Base-by-base conservation (phyloP, 805 yeast species). In the Tetrapisispora nanseiensis region DNA sequence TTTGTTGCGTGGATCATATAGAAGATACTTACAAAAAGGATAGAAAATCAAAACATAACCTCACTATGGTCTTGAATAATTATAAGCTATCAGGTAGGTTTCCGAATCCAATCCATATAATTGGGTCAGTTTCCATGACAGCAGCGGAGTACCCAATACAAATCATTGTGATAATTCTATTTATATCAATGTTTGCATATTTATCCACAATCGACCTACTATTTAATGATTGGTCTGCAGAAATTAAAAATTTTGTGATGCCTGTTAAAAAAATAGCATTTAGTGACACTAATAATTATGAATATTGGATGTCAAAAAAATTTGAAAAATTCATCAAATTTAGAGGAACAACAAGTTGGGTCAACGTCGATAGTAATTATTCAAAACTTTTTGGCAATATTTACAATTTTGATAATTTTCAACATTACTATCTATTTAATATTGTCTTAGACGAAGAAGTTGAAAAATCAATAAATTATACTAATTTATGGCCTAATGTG, bases 81-180 rank as follows among this genome's bases (percentile, higher is more conserved):
- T 24, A 16, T 11, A 24, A 24, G 11, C 16, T 13, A 10, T 56
- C 55, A 16, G 52, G 76, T 4, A 18, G 6, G 6, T 24, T 24
- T 35, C 38, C 28, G 3, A 24, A 13, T 12, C 20, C 26, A 18
- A 26, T 35, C 12, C 16, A 35, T 13, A 11, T 26, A 15, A 35
- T 35, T 40, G 82, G 84, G 36, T 68, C 67, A 44, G 45, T 67
- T 27, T 71, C 77, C 9, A 65, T 59, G 44, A 59, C 72, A 16
- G 76, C 90, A 40, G 92, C 95, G 13, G 74, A 75, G 45, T 74
- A 80, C 56, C 98, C 98, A n/a, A 84, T 90, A 51, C 97, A 89
- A 62, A 74, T 86, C 41, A 79, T 89, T 41, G 76, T 86, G 37
- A 55, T 76, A 44, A 74, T 86, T 5, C 72, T 90, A 11, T 64